A percentile compares a stretch with the other conserved stretches of the same genome.
Evolutionary conservation across 805 yeast species (phyloP).

Genomic region (Sungouiella thailandica): DNA sequence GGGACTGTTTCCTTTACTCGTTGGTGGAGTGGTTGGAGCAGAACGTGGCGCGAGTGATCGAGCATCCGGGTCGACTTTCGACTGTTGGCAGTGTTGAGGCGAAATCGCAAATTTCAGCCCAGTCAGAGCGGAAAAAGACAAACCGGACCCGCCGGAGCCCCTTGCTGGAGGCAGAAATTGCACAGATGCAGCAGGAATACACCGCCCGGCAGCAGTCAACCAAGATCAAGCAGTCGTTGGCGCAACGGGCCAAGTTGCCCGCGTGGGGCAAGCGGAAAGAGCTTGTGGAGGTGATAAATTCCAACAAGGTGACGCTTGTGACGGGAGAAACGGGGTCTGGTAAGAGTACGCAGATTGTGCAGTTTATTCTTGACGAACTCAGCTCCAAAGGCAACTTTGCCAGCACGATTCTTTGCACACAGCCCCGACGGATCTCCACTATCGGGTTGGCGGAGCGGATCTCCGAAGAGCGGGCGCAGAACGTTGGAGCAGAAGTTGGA

Average conservation of each 20-base stretch:
- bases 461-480: conserved; percentile 68
- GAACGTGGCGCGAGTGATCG: conserved; percentile 51
- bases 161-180: conserved; percentile 3
- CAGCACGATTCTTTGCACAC: conserved; percentile 77
- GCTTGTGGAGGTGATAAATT: conserved; percentile 51
- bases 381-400: conserved; percentile 43
- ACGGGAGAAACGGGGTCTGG: conserved; percentile 99
- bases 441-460: conserved; percentile 93
- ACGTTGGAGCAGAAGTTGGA: conserved; percentile 75
- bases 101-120: background rate
- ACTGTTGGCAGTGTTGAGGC: conserved; percentile 6
- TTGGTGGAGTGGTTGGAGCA: conserved; percentile 78
- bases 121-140: conserved; percentile 1
- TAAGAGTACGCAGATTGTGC: conserved; percentile 92
- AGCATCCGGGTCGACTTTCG: conserved; percentile 68
- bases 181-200: conserved; percentile 3
- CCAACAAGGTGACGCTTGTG: conserved; percentile 63
- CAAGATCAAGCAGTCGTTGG: conserved; percentile 32
- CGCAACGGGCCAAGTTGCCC: conserved; percentile 57
- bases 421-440: conserved; percentile 93
- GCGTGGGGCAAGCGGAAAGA: conserved; percentile 71
- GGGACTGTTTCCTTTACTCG: conserved; percentile 64
- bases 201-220: conserved; percentile 1
- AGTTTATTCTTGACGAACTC: conserved; percentile 73
- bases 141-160: background rate